Conservation (phyloP, 345 rosid species). For the Lepidium didymum region DNA sequence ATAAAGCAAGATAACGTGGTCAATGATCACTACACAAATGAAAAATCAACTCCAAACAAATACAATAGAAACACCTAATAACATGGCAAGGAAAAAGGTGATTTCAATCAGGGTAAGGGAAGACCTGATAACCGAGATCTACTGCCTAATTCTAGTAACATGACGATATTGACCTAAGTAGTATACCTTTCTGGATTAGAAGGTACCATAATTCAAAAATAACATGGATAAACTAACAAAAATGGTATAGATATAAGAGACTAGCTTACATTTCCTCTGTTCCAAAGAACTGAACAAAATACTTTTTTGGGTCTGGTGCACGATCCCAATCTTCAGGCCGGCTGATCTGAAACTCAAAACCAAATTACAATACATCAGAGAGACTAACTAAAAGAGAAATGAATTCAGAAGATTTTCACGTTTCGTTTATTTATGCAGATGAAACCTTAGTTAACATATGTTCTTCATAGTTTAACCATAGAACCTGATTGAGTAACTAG, state of each 20-base stretch:
- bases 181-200: not conserved
- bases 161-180: not conserved
- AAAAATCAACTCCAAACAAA: not conserved
- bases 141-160: slow-evolving; percentile 3
- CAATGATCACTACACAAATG: not conserved
- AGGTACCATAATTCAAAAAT: not conserved
- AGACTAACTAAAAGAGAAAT: not conserved
- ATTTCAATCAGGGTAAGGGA: not conserved
- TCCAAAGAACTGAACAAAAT: slow-evolving; percentile 89
- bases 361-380: slow-evolving; percentile 11
- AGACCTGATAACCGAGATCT: not conserved
- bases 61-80: not conserved
- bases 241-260: not conserved
- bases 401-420: not conserved
- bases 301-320: slow-evolving; percentile 71
- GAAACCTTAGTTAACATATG: not conserved
- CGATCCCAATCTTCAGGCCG: slow-evolving; percentile 79
- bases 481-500: not conserved
- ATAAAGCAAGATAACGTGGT: slow-evolving; percentile 5
- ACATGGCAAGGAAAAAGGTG: not conserved
- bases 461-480: not conserved
- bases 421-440: not conserved
- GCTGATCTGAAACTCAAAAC: slow-evolving; percentile 59
- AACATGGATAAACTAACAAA: not conserved
- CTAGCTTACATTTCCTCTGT: slow-evolving; percentile 86